Percentiles rank a stretch among this genome's conserved stretches.
Evolutionary conservation across 495 filamentous ascomycete genomes (phyloP).

Genomic region (Daldinia decipiens): DNA sequence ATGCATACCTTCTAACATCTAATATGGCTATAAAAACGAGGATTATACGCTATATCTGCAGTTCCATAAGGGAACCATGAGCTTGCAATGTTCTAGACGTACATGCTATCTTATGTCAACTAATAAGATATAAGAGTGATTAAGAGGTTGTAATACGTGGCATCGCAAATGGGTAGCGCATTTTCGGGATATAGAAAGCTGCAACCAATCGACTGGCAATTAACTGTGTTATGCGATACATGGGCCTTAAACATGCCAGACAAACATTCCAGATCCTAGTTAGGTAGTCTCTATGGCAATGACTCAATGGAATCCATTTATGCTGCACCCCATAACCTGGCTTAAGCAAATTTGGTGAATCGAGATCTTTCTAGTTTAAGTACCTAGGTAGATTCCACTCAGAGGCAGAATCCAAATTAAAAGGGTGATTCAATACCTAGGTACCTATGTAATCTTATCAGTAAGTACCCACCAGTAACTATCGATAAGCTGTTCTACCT

Average conservation of each 20-base stretch:
- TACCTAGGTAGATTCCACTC: neutral
- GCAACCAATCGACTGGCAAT: slow-evolving; percentile 19
- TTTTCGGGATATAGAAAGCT: slow-evolving; percentile 17
- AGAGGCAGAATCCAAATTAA: neutral
- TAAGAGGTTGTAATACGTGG: slow-evolving; percentile 32
- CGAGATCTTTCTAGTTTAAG: slow-evolving; percentile 4
- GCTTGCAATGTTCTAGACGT: neutral
- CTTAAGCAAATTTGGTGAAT: neutral
- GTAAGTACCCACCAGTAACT: neutral
- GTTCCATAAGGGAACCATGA: neutral
- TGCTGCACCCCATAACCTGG: neutral
- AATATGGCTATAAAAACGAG: neutral
- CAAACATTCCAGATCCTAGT: neutral
- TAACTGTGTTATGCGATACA: neutral
- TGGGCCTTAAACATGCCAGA: neutral
- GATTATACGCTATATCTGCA: neutral
- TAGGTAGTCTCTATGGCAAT: neutral
- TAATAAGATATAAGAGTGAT: slow-evolving; percentile 23
- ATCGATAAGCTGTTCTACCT: neutral
- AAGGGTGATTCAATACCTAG: neutral
- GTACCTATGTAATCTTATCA: neutral
- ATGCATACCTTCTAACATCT: neutral
- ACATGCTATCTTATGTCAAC: slow-evolving; percentile 2
- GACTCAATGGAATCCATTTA: neutral
- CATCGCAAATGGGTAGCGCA: slow-evolving; percentile 33